Evolutionary conservation across 805 yeast genomes (phyloP).

Genomic region (Maudiozyma saulgeensis): DNA sequence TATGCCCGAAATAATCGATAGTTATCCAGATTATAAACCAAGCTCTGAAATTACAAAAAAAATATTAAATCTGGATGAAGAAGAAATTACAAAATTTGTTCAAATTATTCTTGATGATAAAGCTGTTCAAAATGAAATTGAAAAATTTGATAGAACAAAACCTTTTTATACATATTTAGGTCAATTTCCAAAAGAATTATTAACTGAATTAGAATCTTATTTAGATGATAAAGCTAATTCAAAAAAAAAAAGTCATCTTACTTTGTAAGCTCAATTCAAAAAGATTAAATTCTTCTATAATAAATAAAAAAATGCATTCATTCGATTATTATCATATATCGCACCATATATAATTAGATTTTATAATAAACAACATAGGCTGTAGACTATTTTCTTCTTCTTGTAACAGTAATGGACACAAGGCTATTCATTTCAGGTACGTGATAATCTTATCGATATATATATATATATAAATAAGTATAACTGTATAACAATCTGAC

Average conservation of each 20-base stretch:
- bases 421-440: too few relatives aligned
- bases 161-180: constrained; percentile 16
- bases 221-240: neutral
- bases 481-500: neutral
- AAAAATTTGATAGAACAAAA: constrained; percentile 13
- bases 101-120: constrained; percentile 18
- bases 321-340: too few relatives aligned
- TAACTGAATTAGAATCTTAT: constrained; percentile 3
- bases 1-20: constrained; percentile 48
- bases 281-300: too few relatives aligned
- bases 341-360: too few relatives aligned
- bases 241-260: neutral
- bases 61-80: constrained; percentile 17
- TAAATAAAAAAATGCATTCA: too few relatives aligned
- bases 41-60: constrained; percentile 8
- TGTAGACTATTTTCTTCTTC: too few relatives aligned
- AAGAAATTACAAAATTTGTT: constrained; percentile 18
- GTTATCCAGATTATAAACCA: constrained; percentile 26
- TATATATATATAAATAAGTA: too few relatives aligned
- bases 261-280: neutral
- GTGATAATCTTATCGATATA: too few relatives aligned
- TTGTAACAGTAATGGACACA: too few relatives aligned
- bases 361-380: too few relatives aligned
- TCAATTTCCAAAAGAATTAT: constrained; percentile 21
- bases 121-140: constrained; percentile 16